Evolutionary conservation across 306 rosid genomes (phyloP).

Genomic region (Begonia masoniana): DNA sequence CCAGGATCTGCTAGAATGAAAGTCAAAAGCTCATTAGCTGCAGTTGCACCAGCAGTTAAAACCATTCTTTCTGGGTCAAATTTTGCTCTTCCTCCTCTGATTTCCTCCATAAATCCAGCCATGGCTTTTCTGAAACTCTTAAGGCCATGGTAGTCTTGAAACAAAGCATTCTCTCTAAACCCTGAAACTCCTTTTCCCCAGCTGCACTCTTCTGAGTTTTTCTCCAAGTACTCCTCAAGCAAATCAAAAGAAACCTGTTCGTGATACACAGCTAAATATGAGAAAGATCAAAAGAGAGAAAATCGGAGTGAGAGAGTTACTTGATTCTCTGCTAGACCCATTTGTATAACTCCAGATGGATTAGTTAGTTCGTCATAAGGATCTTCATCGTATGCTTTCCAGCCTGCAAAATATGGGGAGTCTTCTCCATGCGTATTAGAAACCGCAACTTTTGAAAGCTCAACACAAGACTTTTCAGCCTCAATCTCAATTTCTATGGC

Average conservation of each 20-base stretch:
- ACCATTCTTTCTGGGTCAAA: constrained; percentile 62
- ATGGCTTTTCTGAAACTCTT: constrained; percentile 64
- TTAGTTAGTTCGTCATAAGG: constrained; percentile 56
- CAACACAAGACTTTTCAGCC: constrained; percentile 22
- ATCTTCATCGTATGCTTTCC: constrained; percentile 88
- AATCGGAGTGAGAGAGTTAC: constrained; percentile 21
- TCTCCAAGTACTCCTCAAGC: constrained; percentile 58
- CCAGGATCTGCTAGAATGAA: constrained; percentile 84
- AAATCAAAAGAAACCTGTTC: constrained; percentile 82
- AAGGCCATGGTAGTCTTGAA: constrained; percentile 94
- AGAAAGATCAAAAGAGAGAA: neutral
- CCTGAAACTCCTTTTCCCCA: constrained; percentile 45
- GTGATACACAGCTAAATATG: neutral
- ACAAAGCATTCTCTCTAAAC: constrained; percentile 80
- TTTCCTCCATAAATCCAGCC: constrained; percentile 82
- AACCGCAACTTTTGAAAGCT: constrained; percentile 51
- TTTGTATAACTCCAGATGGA: constrained; percentile 72
- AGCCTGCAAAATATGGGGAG: constrained; percentile 92
- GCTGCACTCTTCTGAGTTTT: constrained; percentile 35
- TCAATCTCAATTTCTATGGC: constrained; percentile 37
- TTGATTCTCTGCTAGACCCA: constrained; percentile 96
- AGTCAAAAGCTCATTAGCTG: constrained; percentile 84
- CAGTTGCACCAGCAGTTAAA: constrained; percentile 95
- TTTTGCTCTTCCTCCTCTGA: constrained; percentile 61
- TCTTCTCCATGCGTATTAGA: constrained; percentile 90